Evolutionary conservation across 202 grass and related monocot genomes (phyloP), one percentile per base, ranked within the genome.

Genomic region (Saccharum hybrid): DNA sequence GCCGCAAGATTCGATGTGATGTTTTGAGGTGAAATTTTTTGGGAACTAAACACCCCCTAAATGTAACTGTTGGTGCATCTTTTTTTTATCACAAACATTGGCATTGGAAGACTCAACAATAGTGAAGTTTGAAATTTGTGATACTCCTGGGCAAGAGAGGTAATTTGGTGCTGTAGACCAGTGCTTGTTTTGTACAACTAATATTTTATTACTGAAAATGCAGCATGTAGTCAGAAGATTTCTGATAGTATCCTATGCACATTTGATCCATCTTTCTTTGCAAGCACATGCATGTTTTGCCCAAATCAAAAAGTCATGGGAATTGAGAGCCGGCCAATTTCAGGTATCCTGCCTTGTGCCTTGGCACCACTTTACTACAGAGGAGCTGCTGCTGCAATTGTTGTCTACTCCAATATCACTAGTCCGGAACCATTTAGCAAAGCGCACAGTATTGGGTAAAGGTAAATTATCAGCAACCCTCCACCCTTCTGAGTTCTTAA

Each of bases 401-500:
- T 95, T 82, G 96, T 94, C 8, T 98, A 98, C 66, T 28, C 28
- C 28, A 91, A 92, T 78, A 98, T 98, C 88, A 95, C 92, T 72
- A 98, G 91, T 82, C 84, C 87, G 75, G 92, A 95, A 81, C 91
- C 87, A 76, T 98, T 98, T 72, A 93, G 63, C 77, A 98, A 98
- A 93, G 96, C 96, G 96, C 96, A 72, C 89, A 95, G 71, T 98
- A 95, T 51, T 98, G 89, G 96, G 92, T 98, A 61, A 95, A 98
- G 95, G 90, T 93, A 68, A 48, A 18, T 38, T 77, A 67, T 52
- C 12, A 21, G n/a, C n/a, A 82, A 63, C 30, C 56, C 34, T 59
- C 8, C 76, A 73, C 57, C 71, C 10, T 81, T 72, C 49, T 80
- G 13, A 70, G 48, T 52, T 86, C 12, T 34, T 4, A 48, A 28